Base-by-base conservation (phyloP, 2,329 filamentous ascomycete species). In the Gliomastix tumulicola region DNA sequence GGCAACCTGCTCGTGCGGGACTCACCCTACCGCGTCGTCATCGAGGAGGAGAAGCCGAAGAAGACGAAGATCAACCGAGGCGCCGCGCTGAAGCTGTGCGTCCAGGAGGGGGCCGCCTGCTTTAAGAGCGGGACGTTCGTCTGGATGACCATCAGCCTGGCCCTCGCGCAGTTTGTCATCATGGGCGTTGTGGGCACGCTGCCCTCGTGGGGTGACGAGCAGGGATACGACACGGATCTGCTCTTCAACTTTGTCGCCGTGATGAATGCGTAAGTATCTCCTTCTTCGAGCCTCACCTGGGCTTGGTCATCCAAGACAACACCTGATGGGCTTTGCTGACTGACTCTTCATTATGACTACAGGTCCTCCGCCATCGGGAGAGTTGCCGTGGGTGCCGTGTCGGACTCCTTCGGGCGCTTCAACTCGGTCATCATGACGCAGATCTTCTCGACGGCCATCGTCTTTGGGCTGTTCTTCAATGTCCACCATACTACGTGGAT, bases 171-270 rank as follows among this genome's bases (percentile, higher is more conserved):
- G 21, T 42, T 38, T 22, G 37, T 36, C 15, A 27, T 20, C 22
- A 40, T 34, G 27, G 35, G 40, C 27, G 32, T 40, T 9, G 21
- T 37, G 27, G 35, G 37, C 8, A 42, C 40, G 8, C 20, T 42
- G 20, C 40, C 40, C 2, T 20, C 27, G 7, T 42, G 40, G 37
- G 40, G 34, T 4, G n/a, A 34, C 6, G 13, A 27, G 17, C 20
- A 17, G 32, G 31, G 25, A 3, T 40, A 38, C 21, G 21, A 39
- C 23, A n/a, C 20, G 18, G 15, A 30, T 13, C 18, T 30, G 22
- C 33, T 40, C 8, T 42, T 42, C 21, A 30, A 40, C 35, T 22
- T 42, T n/a, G 22, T 42, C 3, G 34, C 37, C 11, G 22, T 30
- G 9, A 22, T 38, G 31, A 42, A 42, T n/a, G 27, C 15, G 40